Base-by-base conservation (phyloP, 2,329 filamentous ascomycete genomes). In the Fusarium pseudocircinatum region DNA sequence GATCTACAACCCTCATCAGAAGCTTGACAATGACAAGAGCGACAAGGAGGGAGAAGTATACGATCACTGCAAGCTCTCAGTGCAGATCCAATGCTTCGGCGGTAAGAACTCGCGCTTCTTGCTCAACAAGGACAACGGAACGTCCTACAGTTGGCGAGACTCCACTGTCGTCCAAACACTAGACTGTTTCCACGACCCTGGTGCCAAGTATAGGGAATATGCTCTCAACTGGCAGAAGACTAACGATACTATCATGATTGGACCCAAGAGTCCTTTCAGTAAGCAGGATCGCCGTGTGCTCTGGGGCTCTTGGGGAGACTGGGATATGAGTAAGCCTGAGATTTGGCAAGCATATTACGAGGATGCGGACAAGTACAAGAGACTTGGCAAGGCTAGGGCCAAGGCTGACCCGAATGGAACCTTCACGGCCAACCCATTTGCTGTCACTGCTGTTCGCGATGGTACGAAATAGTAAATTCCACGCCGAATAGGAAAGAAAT, bases 101-200 rank as follows among this genome's bases (percentile, higher is more conserved):
- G 85, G 86, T 11, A 78, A 81, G 53, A 75, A 84, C 58, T 86
- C 85, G 12, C 78, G 77, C 64, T 85, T 86, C 72, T 74, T 72
- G 10, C 69, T 69, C 18, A 86, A 87, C 67, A 80, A 77, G 10
- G 76, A 78, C 47, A 87, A 87, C 56, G 85, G 85, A 13, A 87
- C 85, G 0, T 79, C 84, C 2, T 86, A 83, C 71, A 86, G 83
- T 75, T 87, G 84, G 83, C 80, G 86, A 54, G 84, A 87, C 73
- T 82, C 83, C 0, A 84, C 80, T 8, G 72, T 86, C 11, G 75
- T 78, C 11, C 78, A 78, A 40, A 81, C 78, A 0, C 78, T 86
- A 24, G 86, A 87, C 63, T 85, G 83, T 60, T 87, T 87, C 73
- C 82, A 87, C 49, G 79, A 79, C 16, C 70, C 75, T 2, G 74